phyloP scores from a whole-genome alignment of 2,329 filamentous ascomycete genomes.

The Pyrenophora tritici-repentis region DNA sequence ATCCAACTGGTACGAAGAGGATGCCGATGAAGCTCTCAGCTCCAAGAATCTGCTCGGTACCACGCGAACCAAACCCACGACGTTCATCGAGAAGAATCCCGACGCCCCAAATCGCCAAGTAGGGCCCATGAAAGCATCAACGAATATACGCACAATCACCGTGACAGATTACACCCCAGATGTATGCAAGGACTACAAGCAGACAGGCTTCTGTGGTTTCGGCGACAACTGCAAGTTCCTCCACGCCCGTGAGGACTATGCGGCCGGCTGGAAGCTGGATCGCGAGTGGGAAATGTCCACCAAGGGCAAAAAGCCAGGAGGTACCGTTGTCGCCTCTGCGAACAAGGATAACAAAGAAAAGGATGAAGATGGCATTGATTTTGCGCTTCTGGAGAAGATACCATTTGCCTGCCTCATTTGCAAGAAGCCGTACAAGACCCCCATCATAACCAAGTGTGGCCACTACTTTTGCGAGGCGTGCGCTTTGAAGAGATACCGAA shows the following conservation, averaged over 20 bases:
- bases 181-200: conserved; percentile 93
- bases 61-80: conserved; percentile 51
- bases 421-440: conserved; percentile 74
- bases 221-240: conserved; percentile 83
- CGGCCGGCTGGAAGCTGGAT: conserved; percentile 95
- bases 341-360: conserved; percentile 52
- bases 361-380: conserved; percentile 64
- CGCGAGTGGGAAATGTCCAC: conserved; percentile 87
- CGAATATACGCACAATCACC: conserved; percentile 89
- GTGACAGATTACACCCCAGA: conserved; percentile 90
- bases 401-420: conserved; percentile 91
- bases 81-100: conserved; percentile 80
- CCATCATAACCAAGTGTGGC: conserved; percentile 85
- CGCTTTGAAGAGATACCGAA: conserved; percentile 82
- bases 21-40: conserved; percentile 56
- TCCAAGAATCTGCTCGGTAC: conserved; percentile 65
- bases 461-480: conserved; percentile 97
- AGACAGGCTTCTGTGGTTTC: conserved; percentile 68
- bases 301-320: conserved; percentile 61
- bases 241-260: conserved; percentile 77
- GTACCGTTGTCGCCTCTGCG: conserved; percentile 62
- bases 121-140: conserved; percentile 84
- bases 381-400: conserved; percentile 77
- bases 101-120: conserved; percentile 72
- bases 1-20: conserved; percentile 86